Base-by-base conservation (phyloP, 2,329 filamentous ascomycete genomes). In the Aureobasidium subglaciale region DNA sequence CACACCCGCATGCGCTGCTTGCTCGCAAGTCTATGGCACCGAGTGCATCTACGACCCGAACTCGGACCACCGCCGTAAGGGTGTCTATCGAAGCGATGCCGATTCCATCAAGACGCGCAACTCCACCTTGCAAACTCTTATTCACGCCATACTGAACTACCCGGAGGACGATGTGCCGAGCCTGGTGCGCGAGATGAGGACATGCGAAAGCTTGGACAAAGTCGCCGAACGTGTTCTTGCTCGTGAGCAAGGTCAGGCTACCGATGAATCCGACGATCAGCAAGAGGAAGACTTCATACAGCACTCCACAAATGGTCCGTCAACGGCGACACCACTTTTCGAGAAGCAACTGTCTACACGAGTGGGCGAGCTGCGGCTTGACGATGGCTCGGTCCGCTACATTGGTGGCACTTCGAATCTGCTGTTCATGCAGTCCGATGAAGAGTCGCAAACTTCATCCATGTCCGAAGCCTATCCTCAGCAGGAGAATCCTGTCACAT, bases 31-130 rank as follows among this genome's bases (percentile, higher is more conserved):
- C 55, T 97, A 99, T 68, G 82, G 84, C 59, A 93, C 88, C 46
- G 84, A 88, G 73, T 96, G 93, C 70, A 79, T 96, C 61, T 97
- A 97, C 76, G 92, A 97, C 67, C 92, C 91, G 3, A 95, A 91
- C 67, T 96, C 91, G 57, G 93, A 99, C 70, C 91, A 96, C 70
- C 87, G 93, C 48, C 86, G 93, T 49, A 97, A 97, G 70, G 93
- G 93, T 58, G 93, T 97, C 46, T 97, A 97, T 71, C 91, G 92
- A 66, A 90, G 96, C 71, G 93, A 96, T 70, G 83, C 87, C 22
- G 91, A 96, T 70, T 89, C 83, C 66, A 80, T 92, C 69, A 95
- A 95, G 73, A 91, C 90, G 20, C 84, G 84, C 60, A 90, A 86
- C 65, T 88, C 89, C 32, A 97, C 92, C 1, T 76, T 97, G 55